Conservation (phyloP, 169 alveolate genomes). For the Toxoplasma gondii region DNA sequence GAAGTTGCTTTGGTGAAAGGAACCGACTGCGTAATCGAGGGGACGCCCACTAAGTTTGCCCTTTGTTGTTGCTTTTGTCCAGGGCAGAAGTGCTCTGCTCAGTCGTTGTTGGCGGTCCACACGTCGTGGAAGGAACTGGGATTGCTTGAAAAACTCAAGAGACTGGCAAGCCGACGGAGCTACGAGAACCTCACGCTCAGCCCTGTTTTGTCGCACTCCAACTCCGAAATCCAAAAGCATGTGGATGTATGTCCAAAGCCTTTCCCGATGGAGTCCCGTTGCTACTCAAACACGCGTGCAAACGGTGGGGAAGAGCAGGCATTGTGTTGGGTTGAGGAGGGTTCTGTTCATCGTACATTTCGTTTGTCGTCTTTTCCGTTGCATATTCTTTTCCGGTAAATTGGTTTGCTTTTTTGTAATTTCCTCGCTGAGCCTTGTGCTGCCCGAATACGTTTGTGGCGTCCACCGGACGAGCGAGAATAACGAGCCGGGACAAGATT, state of each 20-base stretch:
- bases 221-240: conserved; percentile 78
- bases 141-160: conserved; percentile 74
- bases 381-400: neutral
- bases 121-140: conserved; percentile 83
- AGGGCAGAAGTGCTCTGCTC: conserved; percentile 90
- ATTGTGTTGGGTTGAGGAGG: neutral
- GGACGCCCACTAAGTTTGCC: no score
- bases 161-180: conserved; percentile 77
- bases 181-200: conserved; percentile 78
- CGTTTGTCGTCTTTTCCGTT: neutral
- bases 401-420: no score
- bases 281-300: neutral
- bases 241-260: conserved; percentile 66
- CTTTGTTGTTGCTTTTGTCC: neutral
- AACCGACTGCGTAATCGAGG: no score
- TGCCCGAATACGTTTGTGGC: no score
- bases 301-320: neutral
- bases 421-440: no score
- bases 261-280: neutral
- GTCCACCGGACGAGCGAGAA: no score
- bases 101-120: conserved; percentile 84
- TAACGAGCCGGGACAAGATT: no score
- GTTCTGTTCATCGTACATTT: neutral
- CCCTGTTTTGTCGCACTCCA: conserved; percentile 86
- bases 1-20: no score